Evolutionary conservation across 73 alveolate species (phyloP), one percentile per base, ranked within the genome.

Genomic region (Paramecium tetraurelia): DNA sequence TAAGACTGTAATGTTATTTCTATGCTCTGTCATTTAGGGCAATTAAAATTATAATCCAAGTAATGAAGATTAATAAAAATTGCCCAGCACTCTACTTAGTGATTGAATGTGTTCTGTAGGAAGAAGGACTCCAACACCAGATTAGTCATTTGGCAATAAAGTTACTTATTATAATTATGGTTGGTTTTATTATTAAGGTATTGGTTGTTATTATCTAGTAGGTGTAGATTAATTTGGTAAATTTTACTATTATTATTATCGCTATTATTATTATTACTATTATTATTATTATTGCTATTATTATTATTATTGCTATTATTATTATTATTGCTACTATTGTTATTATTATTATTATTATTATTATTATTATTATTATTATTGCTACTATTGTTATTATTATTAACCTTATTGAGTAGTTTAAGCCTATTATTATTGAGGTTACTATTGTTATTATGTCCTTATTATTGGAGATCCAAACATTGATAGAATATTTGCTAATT

Each of bases 1-100:
- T 24, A 80, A 80, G 1, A 80, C 75, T 3, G 90, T 80, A 35
- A 80, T 50, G 21, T 80, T 80, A 29, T 80, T 80, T 48, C 90
- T 41, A 46, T 80, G 22, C 24, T 33, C 41, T 11, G 46, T 44
- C 70, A 80, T 48, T 4, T 31, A 10, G 4, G 90, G 90, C 5
- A 53, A 53, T 22, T 53, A 53, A 24, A 80, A 35, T 41, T 53
- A 41, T 38, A 63, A 63, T 6, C 90, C 90, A 46, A 63, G 76
- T 21, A 80, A 20, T 40, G n/a, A 31, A 16, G 76, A 21, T 21
- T 80, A 41, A 24, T 59, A 44, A 24, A 80, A 11, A 20, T 29
- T 27, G 18, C 57, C 90, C 9, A 80, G 1, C 8, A 5, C 5
- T 80, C 90, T 80, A 80, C 90, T 80, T 12, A 80, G 43, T 41